phyloP scores from a whole-genome alignment of 768 basidiomycete genomes.

The Mycena latifolia region DNA sequence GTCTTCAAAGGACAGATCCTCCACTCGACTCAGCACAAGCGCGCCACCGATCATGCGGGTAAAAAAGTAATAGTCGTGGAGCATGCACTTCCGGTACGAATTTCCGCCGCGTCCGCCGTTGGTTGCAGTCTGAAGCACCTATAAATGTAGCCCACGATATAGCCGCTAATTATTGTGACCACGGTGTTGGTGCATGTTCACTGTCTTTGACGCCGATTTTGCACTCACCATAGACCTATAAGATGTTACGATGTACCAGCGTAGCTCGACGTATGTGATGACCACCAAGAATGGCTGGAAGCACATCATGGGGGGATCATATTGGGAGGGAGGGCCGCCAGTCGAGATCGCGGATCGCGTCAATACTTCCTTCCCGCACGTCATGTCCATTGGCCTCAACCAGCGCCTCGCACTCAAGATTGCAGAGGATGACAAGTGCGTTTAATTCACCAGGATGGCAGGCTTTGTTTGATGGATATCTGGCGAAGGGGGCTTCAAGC shows the following conservation, averaged over 20 bases:
- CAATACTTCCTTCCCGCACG: slow-evolving; percentile 49
- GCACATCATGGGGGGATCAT: slow-evolving; percentile 32
- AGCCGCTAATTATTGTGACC: slow-evolving; percentile 16
- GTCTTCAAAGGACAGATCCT: slow-evolving; percentile 61
- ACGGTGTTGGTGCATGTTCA: slow-evolving; percentile 21
- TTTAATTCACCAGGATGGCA: background rate
- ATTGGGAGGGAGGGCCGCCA: slow-evolving; percentile 53
- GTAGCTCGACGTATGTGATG: slow-evolving; percentile 59
- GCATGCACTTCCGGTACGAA: slow-evolving; percentile 65
- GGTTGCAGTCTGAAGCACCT: background rate
- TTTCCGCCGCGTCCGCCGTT: background rate
- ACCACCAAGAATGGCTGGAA: slow-evolving; percentile 47
- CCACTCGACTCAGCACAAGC: slow-evolving; percentile 65
- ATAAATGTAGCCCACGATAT: slow-evolving; percentile 25
- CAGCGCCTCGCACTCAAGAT: slow-evolving; percentile 51
- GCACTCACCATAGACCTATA: background rate
- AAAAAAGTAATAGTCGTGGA: slow-evolving; percentile 76
- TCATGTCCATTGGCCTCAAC: slow-evolving; percentile 35
- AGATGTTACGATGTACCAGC: slow-evolving; percentile 55
- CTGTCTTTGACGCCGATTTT: background rate
- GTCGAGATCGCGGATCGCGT: slow-evolving; percentile 54
- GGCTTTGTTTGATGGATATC: background rate
- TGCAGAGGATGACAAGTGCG: slow-evolving; percentile 58
- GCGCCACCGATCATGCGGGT: slow-evolving; percentile 60
- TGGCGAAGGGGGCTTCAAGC: slow-evolving; percentile 60